Evolutionary conservation across 2,329 filamentous ascomycete genomes (phyloP).

Genomic region (Talaromyces albobiverticillius): DNA sequence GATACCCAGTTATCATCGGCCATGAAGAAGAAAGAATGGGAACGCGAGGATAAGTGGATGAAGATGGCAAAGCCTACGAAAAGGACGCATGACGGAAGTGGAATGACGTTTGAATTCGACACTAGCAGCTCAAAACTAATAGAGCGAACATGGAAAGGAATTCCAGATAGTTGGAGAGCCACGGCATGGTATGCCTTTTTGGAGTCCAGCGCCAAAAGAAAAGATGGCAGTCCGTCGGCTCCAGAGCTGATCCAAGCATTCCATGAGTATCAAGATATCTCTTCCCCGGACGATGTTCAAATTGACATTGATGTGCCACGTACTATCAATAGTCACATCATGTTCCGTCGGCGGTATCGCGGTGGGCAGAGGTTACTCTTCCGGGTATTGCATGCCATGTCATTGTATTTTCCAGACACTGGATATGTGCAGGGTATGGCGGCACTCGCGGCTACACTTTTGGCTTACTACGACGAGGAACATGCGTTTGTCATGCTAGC

Average conservation of each 20-base stretch:
- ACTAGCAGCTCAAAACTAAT: conserved; percentile 78
- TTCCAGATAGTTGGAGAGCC: conserved; percentile 90
- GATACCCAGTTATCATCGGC: conserved; percentile 47
- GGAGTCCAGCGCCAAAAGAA: conserved; percentile 67
- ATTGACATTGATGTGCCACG: conserved; percentile 96
- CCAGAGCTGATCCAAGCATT: conserved; percentile 70
- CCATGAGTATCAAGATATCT: conserved; percentile 67
- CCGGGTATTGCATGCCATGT: conserved; percentile 85
- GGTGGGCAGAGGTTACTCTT: conserved; percentile 91
- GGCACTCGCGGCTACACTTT: conserved; percentile 80
- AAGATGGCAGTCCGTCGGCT: conserved; percentile 62
- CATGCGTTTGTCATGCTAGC: conserved; percentile 93
- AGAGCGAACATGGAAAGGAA: conserved; percentile 94
- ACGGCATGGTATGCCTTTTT: conserved; percentile 96
- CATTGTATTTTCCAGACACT: conserved; percentile 83
- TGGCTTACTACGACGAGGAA: conserved; percentile 97
- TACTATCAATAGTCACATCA: conserved; percentile 92
- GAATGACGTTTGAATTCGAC: conserved; percentile 76
- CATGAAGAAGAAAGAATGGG: conserved; percentile 58
- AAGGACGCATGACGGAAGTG: conserved; percentile 51
- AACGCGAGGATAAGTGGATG: conserved; percentile 64
- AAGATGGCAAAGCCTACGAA: conserved; percentile 59
- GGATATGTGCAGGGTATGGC: conserved; percentile 99
- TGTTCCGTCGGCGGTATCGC: conserved; percentile 89
- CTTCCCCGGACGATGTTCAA: conserved; percentile 87